Evolutionary conservation across 305 asterid genomes (phyloP), one percentile per base, ranked within the genome.

Genomic region (Fraxinus greggii): DNA sequence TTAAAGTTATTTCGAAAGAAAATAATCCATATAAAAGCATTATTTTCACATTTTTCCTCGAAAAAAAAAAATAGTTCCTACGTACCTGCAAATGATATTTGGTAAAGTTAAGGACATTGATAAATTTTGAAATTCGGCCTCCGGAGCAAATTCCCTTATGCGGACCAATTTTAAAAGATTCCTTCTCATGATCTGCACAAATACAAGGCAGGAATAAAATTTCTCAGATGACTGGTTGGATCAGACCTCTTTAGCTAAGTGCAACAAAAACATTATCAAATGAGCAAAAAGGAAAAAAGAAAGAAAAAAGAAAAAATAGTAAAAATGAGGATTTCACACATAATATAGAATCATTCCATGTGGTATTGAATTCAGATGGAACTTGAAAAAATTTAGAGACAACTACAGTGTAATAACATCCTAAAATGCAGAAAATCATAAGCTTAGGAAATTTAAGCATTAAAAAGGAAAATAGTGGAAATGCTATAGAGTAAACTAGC

Each of bases 41-140:
- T 48, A 36, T 26, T 51, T 51, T 31, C 3, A 10, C 31, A 23
- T 3, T 77, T 51, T 35, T 28, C 23, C 17, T 77, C 2, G 8
- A 5, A 42, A 29, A 28, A 73, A 7, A 70, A 29, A 54, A 26
- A 0, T 51, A 33, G 21, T 13, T 29, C 35, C 19, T 15, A 48
- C 59, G 33, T 86, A 95, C 99, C 99, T 94, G 99, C 99, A 96
- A 85, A 93, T 90, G 84, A 94, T 94, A 78, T 96, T 93, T 48
- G 99, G 98, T 78, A 96, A 86, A 65, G 84, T 90, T 82, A 93
- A 87, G 81, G 97, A 86, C 82, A 85, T 51, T 40, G 88, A 85
- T 29, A 69, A 85, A 79, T 85, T 84, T 6, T 80, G 88, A 86
- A 96, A 91, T 87, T 92, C 97, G 48, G 99, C 98, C 92, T 96